Evolutionary conservation across 805 yeast genomes (phyloP).

Genomic region (Sugiyamaella lignohabitans): DNA sequence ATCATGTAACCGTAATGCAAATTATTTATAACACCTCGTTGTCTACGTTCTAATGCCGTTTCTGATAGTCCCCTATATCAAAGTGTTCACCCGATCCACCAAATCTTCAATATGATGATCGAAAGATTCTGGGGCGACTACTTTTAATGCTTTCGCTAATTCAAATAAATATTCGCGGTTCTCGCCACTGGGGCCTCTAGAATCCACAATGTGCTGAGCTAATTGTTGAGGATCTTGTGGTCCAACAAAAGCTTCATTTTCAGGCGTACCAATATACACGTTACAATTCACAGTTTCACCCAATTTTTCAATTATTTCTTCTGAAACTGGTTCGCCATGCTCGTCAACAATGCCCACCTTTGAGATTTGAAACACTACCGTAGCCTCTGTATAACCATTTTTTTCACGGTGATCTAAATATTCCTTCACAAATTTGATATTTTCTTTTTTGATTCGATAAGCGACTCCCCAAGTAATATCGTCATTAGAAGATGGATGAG

Average conservation of each 20-base stretch:
- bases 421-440: constrained; percentile 53
- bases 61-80: no score
- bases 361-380: constrained; percentile 55
- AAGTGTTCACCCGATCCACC: constrained; percentile 13
- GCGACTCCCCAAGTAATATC: constrained; percentile 67
- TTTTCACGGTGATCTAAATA: constrained; percentile 80
- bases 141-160: constrained; percentile 45
- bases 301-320: background rate
- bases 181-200: constrained; percentile 76
- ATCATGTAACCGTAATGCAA: no score
- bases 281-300: constrained; percentile 41
- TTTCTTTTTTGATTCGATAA: constrained; percentile 64
- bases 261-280: constrained; percentile 78
- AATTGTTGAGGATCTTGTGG: constrained; percentile 59
- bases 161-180: constrained; percentile 63
- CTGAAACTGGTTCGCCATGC: constrained; percentile 3
- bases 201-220: constrained; percentile 50
- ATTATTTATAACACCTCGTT: no score
- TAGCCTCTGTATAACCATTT: constrained; percentile 74
- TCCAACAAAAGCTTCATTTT: constrained; percentile 77
- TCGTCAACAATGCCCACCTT: constrained; percentile 13
- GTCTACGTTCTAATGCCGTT: no score
- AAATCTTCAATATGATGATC: constrained; percentile 42
- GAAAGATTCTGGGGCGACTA: constrained; percentile 32
- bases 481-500: constrained; percentile 33